Evolutionary conservation across 2,329 filamentous ascomycete species (phyloP), one percentile per base, ranked within the genome.

Genomic region (Fusarium euwallaceae): DNA sequence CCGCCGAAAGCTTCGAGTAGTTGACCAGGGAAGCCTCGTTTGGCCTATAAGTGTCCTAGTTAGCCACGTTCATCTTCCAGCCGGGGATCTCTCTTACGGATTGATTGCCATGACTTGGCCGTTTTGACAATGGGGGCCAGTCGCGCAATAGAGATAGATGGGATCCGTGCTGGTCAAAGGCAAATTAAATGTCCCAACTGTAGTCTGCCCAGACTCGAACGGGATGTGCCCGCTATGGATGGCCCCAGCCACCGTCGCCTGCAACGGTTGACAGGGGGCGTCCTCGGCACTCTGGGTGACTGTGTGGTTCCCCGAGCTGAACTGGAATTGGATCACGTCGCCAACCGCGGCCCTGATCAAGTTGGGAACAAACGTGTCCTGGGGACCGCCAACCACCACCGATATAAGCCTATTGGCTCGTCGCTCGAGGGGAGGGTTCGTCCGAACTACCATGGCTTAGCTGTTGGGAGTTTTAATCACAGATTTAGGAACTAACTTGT

Each of bases 61-160:
- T 14, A 68, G 61, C 2, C 43, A 7, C 17, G 7, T 11, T 17
- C 7, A n/a, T 7, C 2, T 8, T 17, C 16, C 3, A 10, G 27
- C 2, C 9, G 12, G 6, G 14, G 3, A 10, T 20, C 6, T 29
- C 10, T 75, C 82, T 69, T 66, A 84, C 83, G 85, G 84, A 67
- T 89, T 89, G 43, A 89, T 84, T 7, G 87, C 83, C 80, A 87
- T 84, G 32, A 87, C 83, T 82, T 89, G 88, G 9, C 87, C 87
- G 10, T 76, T 77, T 74, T 88, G 84, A 55, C 88, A 89, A 67
- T 89, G 87, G 4, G 83, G 84, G 0, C 81, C 83, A 3, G 85
- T 85, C 1, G 87, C 85, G 66, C 87, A 89, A 77, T 89, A 89
- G 36, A 87, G 71, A 78, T 87, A 89, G 67, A 88, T 84, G 7